Percentiles rank a stretch among this genome's conserved stretches.
phyloP scores from a whole-genome alignment of 2,329 filamentous ascomycete species.

The Cladosporium sp. region DNA sequence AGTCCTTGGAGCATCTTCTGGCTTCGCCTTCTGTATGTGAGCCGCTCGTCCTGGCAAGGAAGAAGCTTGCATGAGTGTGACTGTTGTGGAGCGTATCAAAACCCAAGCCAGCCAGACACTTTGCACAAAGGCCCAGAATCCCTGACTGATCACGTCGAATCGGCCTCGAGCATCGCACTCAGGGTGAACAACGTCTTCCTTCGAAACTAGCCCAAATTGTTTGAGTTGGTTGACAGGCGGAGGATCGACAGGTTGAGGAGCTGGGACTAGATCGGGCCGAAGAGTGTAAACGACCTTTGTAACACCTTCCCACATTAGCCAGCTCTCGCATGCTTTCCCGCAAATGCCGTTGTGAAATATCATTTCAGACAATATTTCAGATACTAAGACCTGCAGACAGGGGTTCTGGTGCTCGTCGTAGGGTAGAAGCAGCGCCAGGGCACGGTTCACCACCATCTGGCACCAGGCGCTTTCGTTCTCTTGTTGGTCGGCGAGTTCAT shows the following conservation, averaged over 20 bases:
- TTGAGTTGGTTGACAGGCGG: constrained; percentile 46
- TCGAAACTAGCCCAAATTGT: constrained; percentile 52
- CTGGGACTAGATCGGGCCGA: constrained; percentile 29
- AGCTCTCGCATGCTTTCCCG: constrained; percentile 78
- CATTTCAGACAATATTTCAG: constrained; percentile 84
- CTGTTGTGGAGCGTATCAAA: constrained; percentile 59
- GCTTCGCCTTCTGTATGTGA: neutral
- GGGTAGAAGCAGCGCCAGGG: constrained; percentile 78
- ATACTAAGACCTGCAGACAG: constrained; percentile 76
- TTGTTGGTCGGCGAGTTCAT: constrained; percentile 50
- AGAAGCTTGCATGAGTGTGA: constrained; percentile 56
- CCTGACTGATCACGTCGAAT: constrained; percentile 18
- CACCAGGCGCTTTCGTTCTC: constrained; percentile 81
- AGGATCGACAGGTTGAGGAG: constrained; percentile 18
- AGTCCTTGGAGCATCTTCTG: neutral
- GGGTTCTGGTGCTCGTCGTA: constrained; percentile 89
- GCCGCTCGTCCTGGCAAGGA: constrained; percentile 57
- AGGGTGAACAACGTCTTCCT: neutral
- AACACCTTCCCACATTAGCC: constrained; percentile 81
- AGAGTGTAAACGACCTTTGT: constrained; percentile 60
- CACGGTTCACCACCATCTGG: constrained; percentile 77
- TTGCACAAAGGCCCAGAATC: constrained; percentile 49
- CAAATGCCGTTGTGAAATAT: constrained; percentile 79
- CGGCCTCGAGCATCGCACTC: neutral
- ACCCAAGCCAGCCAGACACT: constrained; percentile 47